These are phyloP conservation scores for Apiotrichum montevideense DNA, from an alignment of 1,284 basidiomycete genomes.

Conservation along the genomic window DNA sequence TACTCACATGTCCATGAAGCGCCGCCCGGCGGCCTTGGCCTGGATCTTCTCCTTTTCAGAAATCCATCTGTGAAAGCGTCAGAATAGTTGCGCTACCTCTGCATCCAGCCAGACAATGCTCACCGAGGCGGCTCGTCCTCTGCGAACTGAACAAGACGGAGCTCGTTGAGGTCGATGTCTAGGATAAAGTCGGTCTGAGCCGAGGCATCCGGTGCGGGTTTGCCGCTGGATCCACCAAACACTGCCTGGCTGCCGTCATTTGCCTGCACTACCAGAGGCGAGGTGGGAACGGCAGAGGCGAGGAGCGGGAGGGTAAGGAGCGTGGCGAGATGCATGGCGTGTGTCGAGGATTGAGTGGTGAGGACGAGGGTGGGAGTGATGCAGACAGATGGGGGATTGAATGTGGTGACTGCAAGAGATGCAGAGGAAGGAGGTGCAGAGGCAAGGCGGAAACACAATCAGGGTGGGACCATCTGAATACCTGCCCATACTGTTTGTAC, in stretches of 20 bases:
- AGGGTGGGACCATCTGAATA: too few relatives aligned
- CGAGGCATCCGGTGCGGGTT: neutral
- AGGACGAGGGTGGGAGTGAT: neutral
- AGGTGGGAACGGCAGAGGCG: slow-evolving; percentile 30
- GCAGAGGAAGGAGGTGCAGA: too few relatives aligned
- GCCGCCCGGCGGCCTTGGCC: slow-evolving; percentile 56
- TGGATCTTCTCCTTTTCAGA: slow-evolving; percentile 80
- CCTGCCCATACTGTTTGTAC: too few relatives aligned
- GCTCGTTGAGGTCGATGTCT: slow-evolving; percentile 61
- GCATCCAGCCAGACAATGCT: slow-evolving; percentile 3
- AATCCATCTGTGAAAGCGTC: slow-evolving; percentile 55
- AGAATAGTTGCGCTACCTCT: slow-evolving; percentile 1
- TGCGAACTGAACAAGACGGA: slow-evolving; percentile 67
- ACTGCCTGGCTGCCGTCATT: slow-evolving; percentile 1
- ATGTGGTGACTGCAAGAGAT: too few relatives aligned
- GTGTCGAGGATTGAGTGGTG: neutral
- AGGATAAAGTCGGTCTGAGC: slow-evolving; percentile 27
- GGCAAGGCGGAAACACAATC: too few relatives aligned
- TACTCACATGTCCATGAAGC: slow-evolving; percentile 79
- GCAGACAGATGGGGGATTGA: neutral
- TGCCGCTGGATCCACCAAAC: neutral
- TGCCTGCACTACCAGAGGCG: slow-evolving; percentile 3
- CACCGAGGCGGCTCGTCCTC: slow-evolving; percentile 54
- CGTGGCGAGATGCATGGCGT: slow-evolving; percentile 33
- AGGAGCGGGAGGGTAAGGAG: slow-evolving; percentile 31